Base-by-base conservation (phyloP, 2,329 filamentous ascomycete species). In the Diaporthe australafricana region DNA sequence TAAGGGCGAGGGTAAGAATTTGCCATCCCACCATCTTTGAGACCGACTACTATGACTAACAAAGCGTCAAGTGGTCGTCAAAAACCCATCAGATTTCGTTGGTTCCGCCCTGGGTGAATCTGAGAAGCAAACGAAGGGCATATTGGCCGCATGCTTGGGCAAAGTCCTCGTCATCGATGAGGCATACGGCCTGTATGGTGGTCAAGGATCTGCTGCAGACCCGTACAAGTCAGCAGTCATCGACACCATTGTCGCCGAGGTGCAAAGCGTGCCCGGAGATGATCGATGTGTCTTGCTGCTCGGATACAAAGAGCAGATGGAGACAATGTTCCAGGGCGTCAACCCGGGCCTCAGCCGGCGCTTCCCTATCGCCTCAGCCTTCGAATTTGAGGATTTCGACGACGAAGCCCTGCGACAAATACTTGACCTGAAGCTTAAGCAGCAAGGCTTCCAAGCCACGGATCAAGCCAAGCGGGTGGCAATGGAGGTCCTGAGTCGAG, bases 161-260 rank as follows among this genome's bases (percentile, higher is more conserved):
- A 96, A 95, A 74, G 92, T 95, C 0, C 85, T 96, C 0, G 88
- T 96, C 17, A 94, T 96, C 3, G 93, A 96, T 73, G 93, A 96
- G 77, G 93, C 93, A 0, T 95, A 96, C 74, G 89, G 90, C 42
- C 84, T 96, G 0, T 88, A 85, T 56, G 80, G 81, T 1, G 83
- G 83, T 0, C 78, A 79, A 2, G 79, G 76, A 1, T 77, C 79
- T 1, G 65, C 68, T 0, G 74, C 71, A 0, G 82, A 83, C 17
- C 78, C 81, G 0, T 94, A 82, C 81, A 92, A 89, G 77, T 87
- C 84, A 0, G 91, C 89, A 0, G 91, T 94, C 1, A 85, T 94
- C 3, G 93, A 95, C 75, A 94, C 91, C 0, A 90, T 94, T 16
- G 93, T 94, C 0, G 90, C 91, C 0, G 90, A 94, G 75, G 88